phyloP scores from a whole-genome alignment of 169 alveolate species.

The Plasmodium inui region DNA sequence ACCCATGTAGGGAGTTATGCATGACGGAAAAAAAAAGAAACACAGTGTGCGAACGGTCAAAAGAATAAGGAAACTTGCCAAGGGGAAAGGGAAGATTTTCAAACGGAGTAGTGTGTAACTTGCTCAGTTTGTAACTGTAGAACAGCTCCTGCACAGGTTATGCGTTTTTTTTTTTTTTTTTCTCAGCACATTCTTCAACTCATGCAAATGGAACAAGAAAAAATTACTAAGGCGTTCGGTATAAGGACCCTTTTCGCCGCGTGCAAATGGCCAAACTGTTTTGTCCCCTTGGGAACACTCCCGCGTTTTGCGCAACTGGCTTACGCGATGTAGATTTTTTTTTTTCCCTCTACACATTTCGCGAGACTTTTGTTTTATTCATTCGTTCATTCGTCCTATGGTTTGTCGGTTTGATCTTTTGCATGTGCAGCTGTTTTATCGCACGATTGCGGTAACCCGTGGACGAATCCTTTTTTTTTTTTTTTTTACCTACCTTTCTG shows the following conservation, averaged over 20 bases:
- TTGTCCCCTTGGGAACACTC: neutral
- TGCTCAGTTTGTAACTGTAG: constrained; percentile 2
- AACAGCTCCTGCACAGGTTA: neutral
- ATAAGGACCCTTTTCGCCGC: neutral
- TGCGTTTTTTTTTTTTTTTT: neutral
- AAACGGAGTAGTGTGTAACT: neutral
- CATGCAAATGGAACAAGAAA: neutral
- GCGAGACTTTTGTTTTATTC: neutral
- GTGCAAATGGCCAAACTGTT: neutral
- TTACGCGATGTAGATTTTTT: neutral
- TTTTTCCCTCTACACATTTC: constrained; percentile 4
- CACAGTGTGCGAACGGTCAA: neutral
- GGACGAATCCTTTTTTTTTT: neutral
- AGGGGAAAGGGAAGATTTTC: neutral
- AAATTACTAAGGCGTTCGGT: neutral
- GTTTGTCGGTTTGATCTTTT: neutral
- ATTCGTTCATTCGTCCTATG: neutral
- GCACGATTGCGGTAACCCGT: neutral
- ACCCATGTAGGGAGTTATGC: neutral
- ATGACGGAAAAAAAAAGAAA: neutral
- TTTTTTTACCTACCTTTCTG: neutral
- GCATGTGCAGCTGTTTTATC: neutral
- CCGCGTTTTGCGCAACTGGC: neutral
- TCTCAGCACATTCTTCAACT: neutral
- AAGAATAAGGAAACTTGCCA: neutral